These are phyloP conservation scores for Phyllosticta citribraziliensis DNA, from an alignment of 2,329 filamentous ascomycete genomes.

Conservation along the genomic window DNA sequence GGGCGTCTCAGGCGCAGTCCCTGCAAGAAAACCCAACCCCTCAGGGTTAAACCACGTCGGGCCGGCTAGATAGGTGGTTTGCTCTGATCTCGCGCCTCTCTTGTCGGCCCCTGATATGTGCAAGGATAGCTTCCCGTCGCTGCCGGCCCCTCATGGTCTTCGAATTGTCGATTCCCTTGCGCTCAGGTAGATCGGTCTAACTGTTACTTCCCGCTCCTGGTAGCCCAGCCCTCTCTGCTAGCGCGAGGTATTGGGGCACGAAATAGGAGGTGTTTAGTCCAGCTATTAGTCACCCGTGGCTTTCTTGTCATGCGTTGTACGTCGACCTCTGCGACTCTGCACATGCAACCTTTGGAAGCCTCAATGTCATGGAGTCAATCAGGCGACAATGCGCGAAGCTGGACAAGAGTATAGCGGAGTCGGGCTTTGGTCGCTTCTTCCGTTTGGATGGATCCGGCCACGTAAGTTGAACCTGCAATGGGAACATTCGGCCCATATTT, in stretches of 20 bases:
- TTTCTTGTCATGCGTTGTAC: not conserved
- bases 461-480: slow-evolving; percentile 53
- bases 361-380: slow-evolving; percentile 12
- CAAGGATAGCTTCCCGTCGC: not conserved
- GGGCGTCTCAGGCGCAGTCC: not conserved
- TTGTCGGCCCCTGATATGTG: not conserved
- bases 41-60: not conserved
- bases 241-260: not conserved
- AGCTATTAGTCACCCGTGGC: not conserved
- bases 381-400: slow-evolving; percentile 5
- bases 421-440: slow-evolving; percentile 44
- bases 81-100: not conserved
- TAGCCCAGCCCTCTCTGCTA: not conserved
- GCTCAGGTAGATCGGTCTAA: not conserved
- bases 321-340: not conserved
- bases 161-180: not conserved
- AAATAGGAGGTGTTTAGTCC: not conserved
- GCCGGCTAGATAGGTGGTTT: not conserved
- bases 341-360: not conserved
- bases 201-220: not conserved
- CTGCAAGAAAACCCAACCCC: not conserved
- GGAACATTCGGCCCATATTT: slow-evolving; percentile 68
- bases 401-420: slow-evolving; percentile 15
- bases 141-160: not conserved
- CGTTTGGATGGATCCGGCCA: slow-evolving; percentile 73